Evolutionary conservation across 768 basidiomycete species (phyloP).

Genomic region (Royoungia palumana): DNA sequence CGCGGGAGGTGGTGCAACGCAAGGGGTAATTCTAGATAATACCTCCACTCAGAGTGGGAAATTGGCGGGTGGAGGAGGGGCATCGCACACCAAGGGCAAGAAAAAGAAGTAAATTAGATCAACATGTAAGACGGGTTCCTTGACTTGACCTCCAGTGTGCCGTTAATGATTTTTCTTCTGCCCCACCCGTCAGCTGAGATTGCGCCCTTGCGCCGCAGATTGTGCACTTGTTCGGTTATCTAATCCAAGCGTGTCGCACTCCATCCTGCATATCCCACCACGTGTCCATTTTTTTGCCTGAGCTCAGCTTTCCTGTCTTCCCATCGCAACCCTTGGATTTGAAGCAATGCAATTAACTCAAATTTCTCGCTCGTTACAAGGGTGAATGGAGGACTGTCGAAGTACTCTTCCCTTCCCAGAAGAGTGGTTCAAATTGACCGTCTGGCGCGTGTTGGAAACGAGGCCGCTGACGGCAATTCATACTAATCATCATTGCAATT

Average conservation of each 20-base stretch:
- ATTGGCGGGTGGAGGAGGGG: slow-evolving; percentile 34
- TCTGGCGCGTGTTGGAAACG: slow-evolving; percentile 28
- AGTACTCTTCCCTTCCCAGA: slow-evolving; percentile 1
- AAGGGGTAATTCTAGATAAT: slow-evolving; percentile 46
- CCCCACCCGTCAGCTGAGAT: slow-evolving; percentile 19
- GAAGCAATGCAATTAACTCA: neutral
- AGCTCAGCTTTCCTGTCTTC: neutral
- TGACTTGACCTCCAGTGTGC: slow-evolving; percentile 12
- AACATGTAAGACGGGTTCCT: slow-evolving; percentile 18
- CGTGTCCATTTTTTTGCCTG: slow-evolving; percentile 7
- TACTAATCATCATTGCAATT: slow-evolving; percentile 20
- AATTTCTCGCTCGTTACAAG: slow-evolving; percentile 1
- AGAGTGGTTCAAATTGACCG: slow-evolving; percentile 16
- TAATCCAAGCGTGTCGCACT: slow-evolving; percentile 21
- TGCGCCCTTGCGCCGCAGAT: slow-evolving; percentile 19
- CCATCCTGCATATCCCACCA: slow-evolving; percentile 9
- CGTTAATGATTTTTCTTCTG: slow-evolving; percentile 23
- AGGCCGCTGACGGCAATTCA: slow-evolving; percentile 28
- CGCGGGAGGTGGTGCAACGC: slow-evolving; percentile 65
- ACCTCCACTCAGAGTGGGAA: slow-evolving; percentile 29
- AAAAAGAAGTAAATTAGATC: slow-evolving; percentile 57
- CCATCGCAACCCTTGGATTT: neutral
- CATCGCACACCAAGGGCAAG: slow-evolving; percentile 51
- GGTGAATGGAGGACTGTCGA: neutral
- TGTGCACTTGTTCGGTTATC: slow-evolving; percentile 23